These are phyloP conservation scores for Fomitopsis betulina DNA, from an alignment of 1,284 basidiomycete genomes.

Conservation along the genomic window DNA sequence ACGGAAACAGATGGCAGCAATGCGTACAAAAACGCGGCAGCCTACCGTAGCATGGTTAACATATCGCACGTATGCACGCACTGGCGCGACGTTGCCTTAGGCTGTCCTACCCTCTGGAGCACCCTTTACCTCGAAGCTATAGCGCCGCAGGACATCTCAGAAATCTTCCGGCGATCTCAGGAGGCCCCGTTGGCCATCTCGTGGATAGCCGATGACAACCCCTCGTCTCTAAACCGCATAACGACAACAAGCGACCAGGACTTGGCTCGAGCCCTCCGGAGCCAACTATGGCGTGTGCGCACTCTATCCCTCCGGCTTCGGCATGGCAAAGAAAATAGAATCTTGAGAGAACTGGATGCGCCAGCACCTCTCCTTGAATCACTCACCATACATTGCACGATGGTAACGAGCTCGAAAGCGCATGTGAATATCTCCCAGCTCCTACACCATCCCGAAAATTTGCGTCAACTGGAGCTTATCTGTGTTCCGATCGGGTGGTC, in stretches of 20 bases:
- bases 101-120: slow-evolving; percentile 1
- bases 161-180: not conserved
- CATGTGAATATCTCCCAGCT: not conserved
- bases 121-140: not conserved
- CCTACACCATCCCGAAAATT: not conserved
- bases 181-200: not conserved
- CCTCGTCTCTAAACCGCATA: not conserved
- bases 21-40: not conserved
- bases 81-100: not conserved
- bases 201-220: not conserved
- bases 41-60: not conserved
- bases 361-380: not conserved
- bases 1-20: not conserved
- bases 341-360: too few species aligned
- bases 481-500: not conserved
- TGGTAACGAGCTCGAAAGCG: not conserved
- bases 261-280: too few species aligned
- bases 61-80: slow-evolving; percentile 1
- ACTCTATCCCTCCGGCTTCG: too few species aligned
- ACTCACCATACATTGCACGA: not conserved
- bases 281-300: too few species aligned
- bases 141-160: not conserved
- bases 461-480: not conserved
- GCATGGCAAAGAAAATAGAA: too few species aligned
- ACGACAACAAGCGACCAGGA: too few species aligned